Evolutionary conservation across 2,329 filamentous ascomycete genomes (phyloP).

Genomic region (Bipolaris zeicola): DNA sequence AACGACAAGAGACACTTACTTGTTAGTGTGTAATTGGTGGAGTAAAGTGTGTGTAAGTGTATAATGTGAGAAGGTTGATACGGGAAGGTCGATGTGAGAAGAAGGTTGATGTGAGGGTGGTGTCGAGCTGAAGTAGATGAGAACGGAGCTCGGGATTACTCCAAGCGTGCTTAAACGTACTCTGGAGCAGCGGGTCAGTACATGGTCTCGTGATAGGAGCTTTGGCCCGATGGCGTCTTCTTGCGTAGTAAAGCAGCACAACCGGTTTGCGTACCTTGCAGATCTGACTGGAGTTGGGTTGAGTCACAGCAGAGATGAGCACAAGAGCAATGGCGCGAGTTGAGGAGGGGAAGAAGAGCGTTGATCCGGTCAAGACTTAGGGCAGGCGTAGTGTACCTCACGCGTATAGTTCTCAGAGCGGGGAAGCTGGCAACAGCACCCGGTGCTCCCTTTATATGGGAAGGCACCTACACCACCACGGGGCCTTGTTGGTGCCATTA

Average conservation of each 20-base stretch:
- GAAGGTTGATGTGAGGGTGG: slow-evolving; percentile 24
- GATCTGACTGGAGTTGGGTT: slow-evolving; percentile 16
- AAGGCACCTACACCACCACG: neutral
- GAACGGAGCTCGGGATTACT: slow-evolving; percentile 31
- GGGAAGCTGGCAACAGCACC: slow-evolving; percentile 20
- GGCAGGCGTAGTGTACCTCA: slow-evolving; percentile 19
- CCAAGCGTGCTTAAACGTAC: slow-evolving; percentile 13
- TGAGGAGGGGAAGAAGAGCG: slow-evolving; percentile 9
- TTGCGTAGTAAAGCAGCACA: slow-evolving; percentile 26
- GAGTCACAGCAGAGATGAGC: slow-evolving; percentile 8
- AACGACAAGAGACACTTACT: slow-evolving; percentile 34
- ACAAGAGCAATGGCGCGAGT: slow-evolving; percentile 1
- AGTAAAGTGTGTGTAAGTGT: neutral
- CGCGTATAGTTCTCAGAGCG: slow-evolving; percentile 20
- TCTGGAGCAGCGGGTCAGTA: slow-evolving; percentile 37
- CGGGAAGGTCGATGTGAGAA: slow-evolving; percentile 14
- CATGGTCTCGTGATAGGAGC: slow-evolving; percentile 44
- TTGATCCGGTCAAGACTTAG: slow-evolving; percentile 19
- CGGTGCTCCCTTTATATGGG: slow-evolving; percentile 16
- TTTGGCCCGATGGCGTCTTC: slow-evolving; percentile 35
- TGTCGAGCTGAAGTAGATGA: slow-evolving; percentile 37
- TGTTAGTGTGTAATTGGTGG: slow-evolving; percentile 27
- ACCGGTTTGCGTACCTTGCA: slow-evolving; percentile 36
- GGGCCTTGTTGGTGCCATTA: slow-evolving; percentile 8
- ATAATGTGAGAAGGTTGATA: slow-evolving; percentile 9